Percentiles rank a stretch among this genome's conserved stretches.
These are phyloP conservation scores for Phalaenopsis aphrodite DNA, from an alignment of 106 monocot species.

Conservation along the genomic window DNA sequence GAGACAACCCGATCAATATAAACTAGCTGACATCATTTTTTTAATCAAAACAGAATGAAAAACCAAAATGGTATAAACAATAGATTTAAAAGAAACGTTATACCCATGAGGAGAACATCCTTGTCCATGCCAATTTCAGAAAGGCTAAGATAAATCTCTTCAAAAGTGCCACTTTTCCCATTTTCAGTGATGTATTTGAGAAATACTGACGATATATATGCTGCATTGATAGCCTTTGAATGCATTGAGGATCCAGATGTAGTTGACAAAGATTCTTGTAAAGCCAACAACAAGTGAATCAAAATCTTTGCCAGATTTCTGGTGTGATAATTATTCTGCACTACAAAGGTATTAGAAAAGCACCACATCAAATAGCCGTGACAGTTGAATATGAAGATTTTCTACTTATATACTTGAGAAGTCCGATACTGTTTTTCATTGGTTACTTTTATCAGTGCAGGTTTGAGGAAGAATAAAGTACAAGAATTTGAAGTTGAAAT, in stretches of 20 bases:
- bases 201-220: constrained; percentile 75
- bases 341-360: constrained; percentile 37
- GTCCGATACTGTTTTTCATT: background rate
- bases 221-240: constrained; percentile 72
- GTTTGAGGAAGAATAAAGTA: background rate
- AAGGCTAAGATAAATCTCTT: constrained; percentile 63
- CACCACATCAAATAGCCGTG: background rate
- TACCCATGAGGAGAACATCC: constrained; percentile 50
- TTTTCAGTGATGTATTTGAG: constrained; percentile 87
- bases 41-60: background rate
- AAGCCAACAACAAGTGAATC: constrained; percentile 75
- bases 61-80: background rate
- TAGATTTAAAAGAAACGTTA: background rate
- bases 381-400: background rate
- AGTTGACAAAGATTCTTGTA: constrained; percentile 56
- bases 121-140: constrained; percentile 43
- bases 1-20: background rate
- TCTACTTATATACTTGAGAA: background rate
- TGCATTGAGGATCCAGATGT: constrained; percentile 40
- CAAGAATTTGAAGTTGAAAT: background rate
- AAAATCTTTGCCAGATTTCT: constrained; percentile 90
- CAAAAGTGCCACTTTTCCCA: constrained; percentile 45
- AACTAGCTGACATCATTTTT: background rate
- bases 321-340: constrained; percentile 75
- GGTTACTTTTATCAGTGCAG: background rate